These are phyloP conservation scores for Neonectria sp. DNA, from an alignment of 2,329 filamentous ascomycete genomes.

Conservation along the genomic window DNA sequence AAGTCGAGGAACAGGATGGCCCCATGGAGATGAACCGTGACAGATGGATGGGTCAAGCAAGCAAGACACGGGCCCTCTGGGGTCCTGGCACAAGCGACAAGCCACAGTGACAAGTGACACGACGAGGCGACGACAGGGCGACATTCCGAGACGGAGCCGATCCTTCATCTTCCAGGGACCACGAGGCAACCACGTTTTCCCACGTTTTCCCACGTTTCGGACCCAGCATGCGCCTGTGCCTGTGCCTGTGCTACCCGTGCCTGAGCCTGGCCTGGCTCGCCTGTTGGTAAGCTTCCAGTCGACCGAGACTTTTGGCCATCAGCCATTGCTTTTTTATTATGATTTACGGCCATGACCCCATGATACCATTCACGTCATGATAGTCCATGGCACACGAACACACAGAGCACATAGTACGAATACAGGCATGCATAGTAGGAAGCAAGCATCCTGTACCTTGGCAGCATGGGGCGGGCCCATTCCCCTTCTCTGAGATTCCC, in stretches of 20 bases:
- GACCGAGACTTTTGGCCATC: constrained; percentile 3
- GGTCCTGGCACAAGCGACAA: constrained; percentile 3
- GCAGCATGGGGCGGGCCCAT: not conserved
- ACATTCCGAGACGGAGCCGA: constrained; percentile 17
- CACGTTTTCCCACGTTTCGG: constrained; percentile 18
- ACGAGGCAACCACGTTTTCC: constrained; percentile 35
- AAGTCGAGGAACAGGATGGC: constrained; percentile 25
- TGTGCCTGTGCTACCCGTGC: no score
- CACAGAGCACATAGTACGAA: no score
- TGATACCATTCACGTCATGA: not conserved
- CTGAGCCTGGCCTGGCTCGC: not conserved
- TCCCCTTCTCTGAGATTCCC: constrained; percentile 4
- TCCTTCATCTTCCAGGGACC: constrained; percentile 30
- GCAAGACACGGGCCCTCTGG: constrained; percentile 3
- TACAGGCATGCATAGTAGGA: not conserved
- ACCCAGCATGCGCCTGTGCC: not conserved
- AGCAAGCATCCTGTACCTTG: not conserved
- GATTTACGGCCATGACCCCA: not conserved
- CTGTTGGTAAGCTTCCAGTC: constrained; percentile 13
- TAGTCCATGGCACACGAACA: not conserved
- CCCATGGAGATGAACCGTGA: constrained; percentile 21
- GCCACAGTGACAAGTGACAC: constrained; percentile 4
- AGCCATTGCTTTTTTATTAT: not conserved
- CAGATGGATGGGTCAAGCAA: constrained; percentile 3
- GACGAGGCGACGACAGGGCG: constrained; percentile 12